Evolutionary conservation across 1,139 yeast genomes (phyloP), one percentile per base, ranked within the genome.

Genomic region (Hansenula sp.): DNA sequence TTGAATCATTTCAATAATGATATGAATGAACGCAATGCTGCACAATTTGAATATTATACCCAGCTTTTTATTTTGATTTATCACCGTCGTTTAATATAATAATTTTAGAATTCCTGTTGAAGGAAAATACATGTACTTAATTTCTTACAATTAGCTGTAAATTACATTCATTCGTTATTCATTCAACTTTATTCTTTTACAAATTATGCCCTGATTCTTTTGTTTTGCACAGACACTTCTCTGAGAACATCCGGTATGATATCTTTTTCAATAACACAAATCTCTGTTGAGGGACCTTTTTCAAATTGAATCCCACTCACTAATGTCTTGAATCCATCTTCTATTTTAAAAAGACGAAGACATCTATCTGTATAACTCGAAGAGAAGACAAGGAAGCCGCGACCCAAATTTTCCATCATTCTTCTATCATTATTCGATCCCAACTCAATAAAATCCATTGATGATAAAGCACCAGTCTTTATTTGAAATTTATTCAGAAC

Each of bases 401-500:
- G 5, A 21, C 16, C 17, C 15, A 30, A n/a, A 16, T 13, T 5
- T 41, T 28, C 7, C 15, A 29, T 19, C 17, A 18, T n/a, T 41
- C 32, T 5, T 36, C 19, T 11, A 33, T 40, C 17, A 38, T n/a
- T 1, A 35, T 21, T 21, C 12, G 16, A 13, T 5, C 8, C 31
- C n/a, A 35, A 9, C 8, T 35, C 19, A 5, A 36, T 28, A 18
- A 18, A 36, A 36, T 31, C 34, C 33, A 53, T 21, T n/a, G 50
- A 25, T 3, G 57, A 51, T 16, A 56, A 28, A 5, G 60, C 52
- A 2, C 60, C 60, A 6, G 54, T 46, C 3, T 51, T 48, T 15
- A 55, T 41, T 12, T 36, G 44, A 12, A 54, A 41, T n/a, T 27
- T 43, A 18, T 48, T 47, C 1, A 52, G 28, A 5, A 53, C 30